Conservation (phyloP, 108 stramenopile species). For the Cyclotella cryptica region DNA sequence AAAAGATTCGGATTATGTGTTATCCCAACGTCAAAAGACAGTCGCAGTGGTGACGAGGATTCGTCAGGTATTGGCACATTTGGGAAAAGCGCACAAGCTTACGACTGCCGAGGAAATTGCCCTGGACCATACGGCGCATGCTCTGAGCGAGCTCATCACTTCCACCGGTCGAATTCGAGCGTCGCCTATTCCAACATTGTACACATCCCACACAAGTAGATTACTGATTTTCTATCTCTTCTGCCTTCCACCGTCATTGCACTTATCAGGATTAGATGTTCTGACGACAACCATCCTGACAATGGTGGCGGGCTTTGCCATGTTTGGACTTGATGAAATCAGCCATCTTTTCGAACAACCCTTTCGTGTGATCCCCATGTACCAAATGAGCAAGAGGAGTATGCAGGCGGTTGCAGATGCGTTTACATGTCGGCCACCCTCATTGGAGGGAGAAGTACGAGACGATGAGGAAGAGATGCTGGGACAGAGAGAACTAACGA, state of each 20-base stretch:
- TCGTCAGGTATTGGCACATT: constrained; percentile 52
- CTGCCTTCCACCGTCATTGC: constrained; percentile 50
- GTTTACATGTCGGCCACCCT: constrained; percentile 44
- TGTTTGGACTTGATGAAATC: constrained; percentile 67
- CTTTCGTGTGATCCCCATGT: constrained; percentile 56
- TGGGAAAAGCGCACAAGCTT: constrained; percentile 26
- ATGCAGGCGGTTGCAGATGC: constrained; percentile 61
- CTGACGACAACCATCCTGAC: constrained; percentile 24
- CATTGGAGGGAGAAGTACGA: constrained; percentile 41
- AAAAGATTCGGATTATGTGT: constrained; percentile 48
- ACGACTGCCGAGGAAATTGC: constrained; percentile 48
- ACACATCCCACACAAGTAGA: constrained; percentile 52
- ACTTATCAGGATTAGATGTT: constrained; percentile 31
- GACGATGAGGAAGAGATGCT: constrained; percentile 17
- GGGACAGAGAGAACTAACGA: constrained; percentile 28
- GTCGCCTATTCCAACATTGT: constrained; percentile 59
- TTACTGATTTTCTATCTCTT: constrained; percentile 57
- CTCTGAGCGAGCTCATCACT: constrained; percentile 43
- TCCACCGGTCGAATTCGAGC: constrained; percentile 48
- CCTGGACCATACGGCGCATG: constrained; percentile 45
- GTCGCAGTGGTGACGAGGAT: constrained; percentile 53
- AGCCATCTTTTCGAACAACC: constrained; percentile 61
- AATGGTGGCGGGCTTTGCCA: constrained; percentile 56
- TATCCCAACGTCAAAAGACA: constrained; percentile 52
- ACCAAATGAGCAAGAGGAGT: constrained; percentile 51